phyloP scores from a whole-genome alignment of 371 early-diverging fungal genomes.

The Apophysomyces ossiformis region DNA sequence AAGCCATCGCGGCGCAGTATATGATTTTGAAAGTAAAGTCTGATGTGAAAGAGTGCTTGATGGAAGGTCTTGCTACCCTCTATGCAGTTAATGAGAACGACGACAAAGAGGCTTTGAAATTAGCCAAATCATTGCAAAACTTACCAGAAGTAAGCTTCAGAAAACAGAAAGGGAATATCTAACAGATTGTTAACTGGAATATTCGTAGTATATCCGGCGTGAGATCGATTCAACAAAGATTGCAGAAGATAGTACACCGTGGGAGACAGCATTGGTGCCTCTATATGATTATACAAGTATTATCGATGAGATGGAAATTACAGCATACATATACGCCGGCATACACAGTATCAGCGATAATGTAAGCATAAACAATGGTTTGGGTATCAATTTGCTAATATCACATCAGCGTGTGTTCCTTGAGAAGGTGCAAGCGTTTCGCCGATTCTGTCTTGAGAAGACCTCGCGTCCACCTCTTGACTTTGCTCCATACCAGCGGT shows the following conservation, averaged over 20 bases:
- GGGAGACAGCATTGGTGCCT: constrained; percentile 54
- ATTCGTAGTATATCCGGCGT: constrained; percentile 26
- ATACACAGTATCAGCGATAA: constrained; percentile 13
- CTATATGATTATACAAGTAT: constrained; percentile 61
- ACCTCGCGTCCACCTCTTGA: constrained; percentile 69
- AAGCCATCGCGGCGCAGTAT: constrained; percentile 27
- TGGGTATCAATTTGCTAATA: neutral
- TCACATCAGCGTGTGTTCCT: neutral
- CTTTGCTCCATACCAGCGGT: constrained; percentile 68
- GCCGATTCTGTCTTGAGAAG: constrained; percentile 49
- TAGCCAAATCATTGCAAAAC: constrained; percentile 57
- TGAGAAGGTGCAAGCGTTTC: constrained; percentile 9
- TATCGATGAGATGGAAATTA: constrained; percentile 58
- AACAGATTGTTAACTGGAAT: neutral
- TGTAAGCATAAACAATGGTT: constrained; percentile 14
- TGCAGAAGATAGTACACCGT: constrained; percentile 22
- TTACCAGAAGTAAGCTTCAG: constrained; percentile 53
- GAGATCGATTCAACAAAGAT: constrained; percentile 22
- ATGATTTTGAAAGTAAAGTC: constrained; percentile 38
- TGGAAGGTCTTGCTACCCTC: constrained; percentile 78
- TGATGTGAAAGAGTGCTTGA: constrained; percentile 63
- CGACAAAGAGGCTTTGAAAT: constrained; percentile 49
- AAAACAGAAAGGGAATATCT: neutral
- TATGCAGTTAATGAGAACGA: constrained; percentile 71
- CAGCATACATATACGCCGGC: constrained; percentile 44